Evolutionary conservation across 2,329 filamentous ascomycete species (phyloP).

Genomic region (Xylariales sp.): DNA sequence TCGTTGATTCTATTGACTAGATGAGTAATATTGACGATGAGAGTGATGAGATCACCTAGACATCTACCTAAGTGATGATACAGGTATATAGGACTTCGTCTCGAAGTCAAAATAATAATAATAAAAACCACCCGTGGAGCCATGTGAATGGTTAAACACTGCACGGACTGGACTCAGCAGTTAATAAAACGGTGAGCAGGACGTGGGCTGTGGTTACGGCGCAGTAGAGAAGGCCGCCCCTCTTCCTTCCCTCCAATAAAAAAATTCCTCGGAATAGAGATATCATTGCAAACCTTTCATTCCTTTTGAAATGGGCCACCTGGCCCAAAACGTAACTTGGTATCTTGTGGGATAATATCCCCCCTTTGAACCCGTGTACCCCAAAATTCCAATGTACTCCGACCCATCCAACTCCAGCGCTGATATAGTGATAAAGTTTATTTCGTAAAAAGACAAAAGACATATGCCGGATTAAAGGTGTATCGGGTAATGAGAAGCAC

Average conservation of each 20-base stretch:
- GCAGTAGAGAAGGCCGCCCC: conserved; percentile 7
- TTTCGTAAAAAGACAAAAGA: conserved; percentile 44
- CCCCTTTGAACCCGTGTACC: conserved; percentile 31
- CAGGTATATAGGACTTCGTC: conserved; percentile 32
- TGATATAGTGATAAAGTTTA: conserved; percentile 46
- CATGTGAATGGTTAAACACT: conserved; percentile 17
- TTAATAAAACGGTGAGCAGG: conserved; percentile 18
- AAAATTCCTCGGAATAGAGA: conserved; percentile 22
- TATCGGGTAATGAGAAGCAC: conserved; percentile 33
- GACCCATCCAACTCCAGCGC: conserved; percentile 47
- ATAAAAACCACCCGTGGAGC: conserved; percentile 12
- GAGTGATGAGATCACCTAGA: conserved; percentile 18
- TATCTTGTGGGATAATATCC: conserved; percentile 32
- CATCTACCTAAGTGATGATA: conserved; percentile 36
- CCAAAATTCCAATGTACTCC: conserved; percentile 39
- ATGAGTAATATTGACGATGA: conserved; percentile 18
- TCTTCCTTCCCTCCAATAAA: neutral
- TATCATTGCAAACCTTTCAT: conserved; percentile 26
- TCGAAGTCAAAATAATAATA: neutral
- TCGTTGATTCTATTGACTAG: conserved; percentile 23
- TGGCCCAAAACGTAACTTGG: conserved; percentile 31
- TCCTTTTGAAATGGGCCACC: conserved; percentile 28
- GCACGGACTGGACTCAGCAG: conserved; percentile 7
- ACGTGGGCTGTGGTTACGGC: conserved; percentile 20
- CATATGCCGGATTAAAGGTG: conserved; percentile 35